These are phyloP conservation scores for Podaxis pistillaris DNA, from an alignment of 768 basidiomycete species.

Conservation along the genomic window DNA sequence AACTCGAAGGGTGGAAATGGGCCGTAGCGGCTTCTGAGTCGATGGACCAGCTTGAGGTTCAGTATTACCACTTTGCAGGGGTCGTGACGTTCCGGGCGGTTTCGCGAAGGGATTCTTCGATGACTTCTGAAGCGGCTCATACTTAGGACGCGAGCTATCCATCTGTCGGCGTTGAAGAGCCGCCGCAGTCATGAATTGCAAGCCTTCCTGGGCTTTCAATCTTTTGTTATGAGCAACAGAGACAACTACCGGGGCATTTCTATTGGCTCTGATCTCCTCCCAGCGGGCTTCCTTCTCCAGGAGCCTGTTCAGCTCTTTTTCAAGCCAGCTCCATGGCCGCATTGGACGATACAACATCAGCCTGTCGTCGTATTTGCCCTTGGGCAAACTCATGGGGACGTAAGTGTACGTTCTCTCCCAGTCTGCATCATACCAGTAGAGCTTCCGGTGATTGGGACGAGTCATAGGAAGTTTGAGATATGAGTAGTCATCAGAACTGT, in stretches of 20 bases:
- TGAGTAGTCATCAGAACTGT: no score
- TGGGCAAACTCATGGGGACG: constrained; percentile 13
- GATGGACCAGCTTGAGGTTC: neutral
- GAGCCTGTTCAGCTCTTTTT: neutral
- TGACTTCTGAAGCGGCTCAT: neutral
- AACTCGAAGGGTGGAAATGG: constrained; percentile 15
- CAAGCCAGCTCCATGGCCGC: constrained; percentile 4
- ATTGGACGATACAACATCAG: constrained; percentile 10
- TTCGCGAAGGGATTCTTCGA: constrained; percentile 12
- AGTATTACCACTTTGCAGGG: neutral
- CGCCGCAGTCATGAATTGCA: constrained; percentile 5
- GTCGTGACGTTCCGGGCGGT: neutral
- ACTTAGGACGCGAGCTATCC: neutral
- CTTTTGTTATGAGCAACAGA: neutral
- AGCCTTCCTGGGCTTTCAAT: neutral
- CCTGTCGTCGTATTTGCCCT: neutral
- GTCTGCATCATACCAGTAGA: constrained; percentile 14
- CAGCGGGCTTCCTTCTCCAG: neutral
- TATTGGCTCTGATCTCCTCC: neutral
- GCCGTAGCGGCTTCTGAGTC: constrained; percentile 6
- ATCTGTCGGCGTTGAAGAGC: constrained; percentile 3
- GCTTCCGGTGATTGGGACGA: neutral
- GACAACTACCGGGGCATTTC: neutral
- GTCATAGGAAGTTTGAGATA: neutral
- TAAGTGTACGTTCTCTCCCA: constrained; percentile 16